These are phyloP conservation scores for Jamesozyma gamospora DNA, from an alignment of 805 yeast species.

Conservation along the genomic window DNA sequence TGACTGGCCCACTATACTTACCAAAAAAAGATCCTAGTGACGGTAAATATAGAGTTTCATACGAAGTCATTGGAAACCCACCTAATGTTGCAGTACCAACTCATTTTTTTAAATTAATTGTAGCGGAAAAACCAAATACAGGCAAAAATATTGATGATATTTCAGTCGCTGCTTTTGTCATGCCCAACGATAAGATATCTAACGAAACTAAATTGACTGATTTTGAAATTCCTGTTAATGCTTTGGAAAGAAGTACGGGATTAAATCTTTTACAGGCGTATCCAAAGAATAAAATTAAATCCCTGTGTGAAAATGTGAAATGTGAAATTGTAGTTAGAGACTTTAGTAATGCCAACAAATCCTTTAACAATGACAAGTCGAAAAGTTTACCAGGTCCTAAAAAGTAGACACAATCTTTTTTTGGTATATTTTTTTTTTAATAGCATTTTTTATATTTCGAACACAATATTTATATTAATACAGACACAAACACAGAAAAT, in stretches of 20 bases:
- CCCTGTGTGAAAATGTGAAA: constrained; percentile 67
- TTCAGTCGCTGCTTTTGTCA: constrained; percentile 84
- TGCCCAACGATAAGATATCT: constrained; percentile 76
- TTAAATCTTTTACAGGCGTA: constrained; percentile 66
- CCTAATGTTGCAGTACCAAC: constrained; percentile 97
- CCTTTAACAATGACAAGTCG: neutral
- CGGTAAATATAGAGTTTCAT: constrained; percentile 75
- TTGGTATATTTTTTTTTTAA: too few relatives aligned
- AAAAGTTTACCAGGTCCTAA: neutral
- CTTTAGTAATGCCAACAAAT: constrained; percentile 31
- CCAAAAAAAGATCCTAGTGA: constrained; percentile 66
- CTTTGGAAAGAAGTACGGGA: constrained; percentile 81
- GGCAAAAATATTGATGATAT: constrained; percentile 31
- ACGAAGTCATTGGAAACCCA: constrained; percentile 94
- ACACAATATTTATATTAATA: too few relatives aligned
- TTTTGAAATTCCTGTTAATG: constrained; percentile 84
- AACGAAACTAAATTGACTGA: constrained; percentile 60
- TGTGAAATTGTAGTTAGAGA: constrained; percentile 80
- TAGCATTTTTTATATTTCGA: too few relatives aligned
- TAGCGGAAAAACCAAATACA: constrained; percentile 57
- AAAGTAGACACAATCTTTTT: too few relatives aligned
- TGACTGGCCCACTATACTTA: constrained; percentile 88
- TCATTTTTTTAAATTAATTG: constrained; percentile 83
- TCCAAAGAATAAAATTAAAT: constrained; percentile 45
- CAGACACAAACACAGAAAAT: too few relatives aligned